Evolutionary conservation across 2,329 filamentous ascomycete species (phyloP).

Genomic region (Neonectria coccinea): DNA sequence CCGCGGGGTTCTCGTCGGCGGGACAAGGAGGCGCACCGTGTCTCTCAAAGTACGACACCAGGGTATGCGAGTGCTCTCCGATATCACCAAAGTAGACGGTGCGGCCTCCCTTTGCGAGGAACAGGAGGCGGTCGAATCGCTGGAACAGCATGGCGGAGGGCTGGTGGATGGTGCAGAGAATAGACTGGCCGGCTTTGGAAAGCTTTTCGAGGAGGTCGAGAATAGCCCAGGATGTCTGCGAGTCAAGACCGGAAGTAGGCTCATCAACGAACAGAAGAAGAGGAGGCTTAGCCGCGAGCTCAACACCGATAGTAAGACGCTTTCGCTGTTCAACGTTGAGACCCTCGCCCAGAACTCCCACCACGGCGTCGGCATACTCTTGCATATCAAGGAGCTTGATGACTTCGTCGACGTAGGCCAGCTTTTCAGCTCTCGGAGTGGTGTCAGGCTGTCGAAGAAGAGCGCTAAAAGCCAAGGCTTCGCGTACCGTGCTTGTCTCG

Average conservation of each 20-base stretch:
- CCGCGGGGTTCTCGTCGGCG: constrained; percentile 41
- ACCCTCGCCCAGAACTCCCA: constrained; percentile 57
- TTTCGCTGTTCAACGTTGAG: constrained; percentile 65
- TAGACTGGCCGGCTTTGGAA: constrained; percentile 61
- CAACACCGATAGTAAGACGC: constrained; percentile 63
- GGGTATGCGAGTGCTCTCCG: constrained; percentile 40
- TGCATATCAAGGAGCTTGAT: constrained; percentile 67
- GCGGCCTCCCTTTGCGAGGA: constrained; percentile 49
- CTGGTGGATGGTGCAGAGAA: constrained; percentile 66
- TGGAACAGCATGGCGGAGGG: constrained; percentile 54
- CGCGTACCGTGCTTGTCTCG: constrained; percentile 59
- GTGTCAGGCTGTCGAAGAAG: constrained; percentile 58
- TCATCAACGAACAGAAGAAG: constrained; percentile 67
- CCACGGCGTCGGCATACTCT: constrained; percentile 67
- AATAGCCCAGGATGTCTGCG: constrained; percentile 76
- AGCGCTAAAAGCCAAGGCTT: constrained; percentile 56
- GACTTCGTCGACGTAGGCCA: constrained; percentile 65
- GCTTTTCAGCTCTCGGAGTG: constrained; percentile 60
- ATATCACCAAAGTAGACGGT: constrained; percentile 46
- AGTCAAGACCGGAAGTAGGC: constrained; percentile 67
- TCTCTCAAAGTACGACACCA: constrained; percentile 39
- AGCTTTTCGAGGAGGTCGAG: constrained; percentile 77
- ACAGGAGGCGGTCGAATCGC: constrained; percentile 68
- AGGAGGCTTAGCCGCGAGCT: constrained; percentile 57
- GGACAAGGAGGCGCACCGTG: constrained; percentile 38